These are phyloP conservation scores for Stagonosporopsis chrysanthemi DNA, from an alignment of 2,329 filamentous ascomycete genomes.

Conservation along the genomic window DNA sequence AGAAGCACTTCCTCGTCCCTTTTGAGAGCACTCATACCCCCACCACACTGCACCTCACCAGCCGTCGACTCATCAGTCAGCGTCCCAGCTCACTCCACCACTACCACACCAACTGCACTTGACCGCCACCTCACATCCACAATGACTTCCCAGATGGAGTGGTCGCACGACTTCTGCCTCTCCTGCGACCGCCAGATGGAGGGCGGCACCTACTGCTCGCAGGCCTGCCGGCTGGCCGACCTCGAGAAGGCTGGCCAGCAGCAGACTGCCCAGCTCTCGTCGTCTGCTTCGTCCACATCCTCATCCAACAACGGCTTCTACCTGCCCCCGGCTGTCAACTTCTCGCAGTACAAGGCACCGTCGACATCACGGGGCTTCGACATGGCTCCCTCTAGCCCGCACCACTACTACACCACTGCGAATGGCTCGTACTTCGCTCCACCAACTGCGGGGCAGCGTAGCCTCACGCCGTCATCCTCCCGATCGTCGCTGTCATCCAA, in stretches of 20 bases:
- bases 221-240: conserved; percentile 87
- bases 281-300: conserved; percentile 61
- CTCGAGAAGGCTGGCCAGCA: conserved; percentile 71
- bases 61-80: conserved; percentile 10
- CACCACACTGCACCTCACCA: conserved; percentile 3
- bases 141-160: conserved; percentile 61
- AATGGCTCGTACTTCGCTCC: conserved; percentile 50
- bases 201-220: conserved; percentile 86
- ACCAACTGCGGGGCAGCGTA: conserved; percentile 43
- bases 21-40: conserved; percentile 2
- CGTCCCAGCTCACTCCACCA: conserved; percentile 10
- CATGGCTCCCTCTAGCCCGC: conserved; percentile 56
- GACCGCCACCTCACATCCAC: conserved; percentile 1
- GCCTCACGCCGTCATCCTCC: conserved; percentile 71
- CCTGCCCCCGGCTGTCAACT: conserved; percentile 79
- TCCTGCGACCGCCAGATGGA: conserved; percentile 87
- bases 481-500: conserved; percentile 84
- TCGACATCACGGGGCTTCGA: conserved; percentile 54
- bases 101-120: conserved; percentile 6
- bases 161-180: conserved; percentile 93
- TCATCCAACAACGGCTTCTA: conserved; percentile 66
- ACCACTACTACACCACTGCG: conserved; percentile 47
- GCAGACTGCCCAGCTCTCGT: conserved; percentile 56
- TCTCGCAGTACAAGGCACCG: conserved; percentile 68
- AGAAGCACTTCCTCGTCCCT: conserved; percentile 6